These are phyloP conservation scores for Phytophthora sansomeana DNA, from an alignment of 352 stramenopile genomes.

Conservation along the genomic window DNA sequence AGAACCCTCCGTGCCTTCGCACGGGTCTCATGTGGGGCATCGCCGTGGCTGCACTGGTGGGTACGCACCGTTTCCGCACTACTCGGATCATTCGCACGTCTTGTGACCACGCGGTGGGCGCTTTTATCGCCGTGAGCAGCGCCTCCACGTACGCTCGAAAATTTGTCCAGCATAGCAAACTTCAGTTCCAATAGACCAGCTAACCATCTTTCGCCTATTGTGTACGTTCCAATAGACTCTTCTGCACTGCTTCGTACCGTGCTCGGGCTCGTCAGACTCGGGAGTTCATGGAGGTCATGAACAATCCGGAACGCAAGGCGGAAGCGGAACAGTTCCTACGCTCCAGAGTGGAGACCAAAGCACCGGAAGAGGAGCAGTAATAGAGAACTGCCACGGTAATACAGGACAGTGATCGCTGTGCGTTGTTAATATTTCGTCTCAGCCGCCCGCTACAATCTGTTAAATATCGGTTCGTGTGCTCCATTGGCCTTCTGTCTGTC, in stretches of 20 bases:
- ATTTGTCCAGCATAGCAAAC: neutral
- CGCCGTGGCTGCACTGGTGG: conserved; percentile 60
- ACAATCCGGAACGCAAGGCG: conserved; percentile 73
- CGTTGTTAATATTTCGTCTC: conserved; percentile 44
- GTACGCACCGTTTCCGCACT: conserved; percentile 74
- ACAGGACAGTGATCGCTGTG: conserved; percentile 12
- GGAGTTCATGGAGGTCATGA: conserved; percentile 88
- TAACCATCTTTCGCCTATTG: neutral
- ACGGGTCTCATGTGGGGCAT: conserved; percentile 85
- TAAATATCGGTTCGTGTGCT: conserved; percentile 47
- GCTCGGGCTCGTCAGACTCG: conserved; percentile 65
- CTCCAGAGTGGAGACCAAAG: conserved; percentile 56
- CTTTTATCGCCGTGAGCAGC: conserved; percentile 65
- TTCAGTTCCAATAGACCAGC: too few relatives aligned
- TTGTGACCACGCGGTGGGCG: conserved; percentile 70
- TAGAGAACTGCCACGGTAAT: neutral
- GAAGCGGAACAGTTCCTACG: conserved; percentile 83
- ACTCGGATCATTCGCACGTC: conserved; percentile 60
- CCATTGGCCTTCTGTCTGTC: conserved; percentile 18
- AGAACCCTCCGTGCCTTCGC: conserved; percentile 85
- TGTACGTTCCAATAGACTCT: conserved; percentile 44
- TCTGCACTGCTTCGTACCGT: conserved; percentile 68
- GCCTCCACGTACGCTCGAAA: conserved; percentile 54
- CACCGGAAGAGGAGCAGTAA: conserved; percentile 25
- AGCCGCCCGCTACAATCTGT: conserved; percentile 33